These are phyloP conservation scores for Plasmopara muralis DNA, from an alignment of 352 stramenopile species.

Conservation along the genomic window DNA sequence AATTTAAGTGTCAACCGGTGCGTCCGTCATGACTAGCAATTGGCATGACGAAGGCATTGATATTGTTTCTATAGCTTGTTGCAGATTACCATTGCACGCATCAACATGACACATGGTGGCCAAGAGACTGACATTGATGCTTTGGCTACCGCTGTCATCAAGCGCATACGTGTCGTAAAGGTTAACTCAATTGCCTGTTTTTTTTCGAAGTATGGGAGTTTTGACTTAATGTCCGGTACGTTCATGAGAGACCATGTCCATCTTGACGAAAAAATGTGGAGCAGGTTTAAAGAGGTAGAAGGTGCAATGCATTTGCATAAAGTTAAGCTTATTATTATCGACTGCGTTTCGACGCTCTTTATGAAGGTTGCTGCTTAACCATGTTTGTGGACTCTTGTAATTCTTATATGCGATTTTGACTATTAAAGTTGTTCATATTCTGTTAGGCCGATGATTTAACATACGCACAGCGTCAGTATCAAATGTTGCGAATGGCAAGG, in stretches of 20 bases:
- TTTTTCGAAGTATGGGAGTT: slow-evolving; percentile 28
- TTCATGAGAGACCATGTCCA: neutral
- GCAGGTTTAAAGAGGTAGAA: slow-evolving; percentile 59
- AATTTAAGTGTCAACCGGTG: slow-evolving; percentile 72
- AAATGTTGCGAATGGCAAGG: slow-evolving; percentile 41
- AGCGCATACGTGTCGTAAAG: slow-evolving; percentile 38
- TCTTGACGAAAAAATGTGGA: slow-evolving; percentile 1
- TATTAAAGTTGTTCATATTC: neutral
- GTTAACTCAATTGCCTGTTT: slow-evolving; percentile 39
- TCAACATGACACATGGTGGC: slow-evolving; percentile 16
- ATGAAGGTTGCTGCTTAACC: slow-evolving; percentile 32
- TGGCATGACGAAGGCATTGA: neutral
- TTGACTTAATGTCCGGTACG: neutral
- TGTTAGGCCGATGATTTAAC: slow-evolving; percentile 33
- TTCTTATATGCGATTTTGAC: neutral
- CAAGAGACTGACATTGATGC: slow-evolving; percentile 17
- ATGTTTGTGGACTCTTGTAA: too few species aligned
- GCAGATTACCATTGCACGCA: slow-evolving; percentile 36
- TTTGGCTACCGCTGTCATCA: slow-evolving; percentile 25
- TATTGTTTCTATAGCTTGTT: slow-evolving; percentile 26
- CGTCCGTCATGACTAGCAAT: neutral
- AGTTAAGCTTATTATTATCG: slow-evolving; percentile 62
- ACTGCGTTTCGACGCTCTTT: slow-evolving; percentile 62
- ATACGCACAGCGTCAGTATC: slow-evolving; percentile 35
- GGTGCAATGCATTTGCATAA: slow-evolving; percentile 32